Conservation (phyloP, 2,329 filamentous ascomycete species). For the Peltaster fructicola region DNA sequence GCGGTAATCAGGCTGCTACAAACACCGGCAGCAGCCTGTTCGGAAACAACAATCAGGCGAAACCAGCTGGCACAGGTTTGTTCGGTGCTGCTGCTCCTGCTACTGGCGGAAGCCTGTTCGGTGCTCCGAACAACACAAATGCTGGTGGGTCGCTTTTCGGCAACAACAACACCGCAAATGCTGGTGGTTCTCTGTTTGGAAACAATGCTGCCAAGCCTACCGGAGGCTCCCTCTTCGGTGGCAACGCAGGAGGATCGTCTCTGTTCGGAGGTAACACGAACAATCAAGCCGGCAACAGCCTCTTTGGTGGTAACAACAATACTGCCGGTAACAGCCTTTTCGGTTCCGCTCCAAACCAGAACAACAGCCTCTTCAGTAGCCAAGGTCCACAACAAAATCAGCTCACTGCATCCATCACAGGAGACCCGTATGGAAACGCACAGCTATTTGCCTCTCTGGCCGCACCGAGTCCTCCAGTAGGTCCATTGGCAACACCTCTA, state of each 20-base stretch:
- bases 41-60: conserved; percentile 10
- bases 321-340: conserved; percentile 33
- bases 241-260: neutral
- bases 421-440: conserved; percentile 78
- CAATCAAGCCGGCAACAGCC: conserved; percentile 17
- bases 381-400: conserved; percentile 38
- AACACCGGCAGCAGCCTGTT: conserved; percentile 8
- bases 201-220: conserved; percentile 22
- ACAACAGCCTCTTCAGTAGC: conserved; percentile 28
- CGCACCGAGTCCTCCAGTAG: conserved; percentile 52
- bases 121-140: conserved; percentile 9
- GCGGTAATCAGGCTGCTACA: conserved; percentile 13
- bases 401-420: conserved; percentile 41
- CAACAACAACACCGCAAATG: conserved; percentile 19
- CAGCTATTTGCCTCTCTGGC: conserved; percentile 66
- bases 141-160: conserved; percentile 22
- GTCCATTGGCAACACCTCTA: conserved; percentile 80
- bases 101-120: conserved; percentile 19
- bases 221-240: conserved; percentile 15
- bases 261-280: conserved; percentile 18
- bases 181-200: conserved; percentile 27
- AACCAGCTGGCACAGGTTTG: conserved; percentile 10
- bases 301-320: conserved; percentile 27
- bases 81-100: conserved; percentile 32
- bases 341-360: conserved; percentile 25